A percentile compares a stretch with the other conserved stretches of the same genome.
Evolutionary conservation across 192 early-diverging fungal genomes (phyloP).

Genomic region (Dispira parvispora): DNA sequence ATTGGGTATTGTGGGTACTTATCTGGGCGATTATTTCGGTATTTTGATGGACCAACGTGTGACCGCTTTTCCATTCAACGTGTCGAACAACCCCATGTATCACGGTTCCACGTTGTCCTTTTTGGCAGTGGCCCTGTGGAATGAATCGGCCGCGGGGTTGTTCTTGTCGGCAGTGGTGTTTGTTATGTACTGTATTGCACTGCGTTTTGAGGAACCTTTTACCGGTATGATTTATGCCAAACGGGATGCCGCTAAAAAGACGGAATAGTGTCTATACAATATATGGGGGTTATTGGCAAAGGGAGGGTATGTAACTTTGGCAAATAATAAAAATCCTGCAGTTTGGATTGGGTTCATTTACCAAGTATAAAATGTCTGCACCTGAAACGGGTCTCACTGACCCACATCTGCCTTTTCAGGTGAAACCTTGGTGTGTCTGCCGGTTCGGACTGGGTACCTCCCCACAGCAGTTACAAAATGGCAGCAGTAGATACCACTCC

Average conservation of each 20-base stretch:
- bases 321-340: no score
- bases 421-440: no score
- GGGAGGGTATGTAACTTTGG: no score
- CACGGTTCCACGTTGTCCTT: slow-evolving; percentile 77
- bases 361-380: no score
- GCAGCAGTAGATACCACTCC: no score
- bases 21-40: slow-evolving; percentile 90
- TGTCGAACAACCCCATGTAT: slow-evolving; percentile 91
- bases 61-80: slow-evolving; percentile 83
- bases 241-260: slow-evolving; percentile 21
- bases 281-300: no score
- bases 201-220: slow-evolving; percentile 70
- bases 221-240: slow-evolving; percentile 64
- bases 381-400: no score
- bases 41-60: slow-evolving; percentile 76
- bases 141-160: slow-evolving; percentile 50
- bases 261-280: neutral
- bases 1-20: slow-evolving; percentile 80
- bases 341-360: no score
- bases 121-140: slow-evolving; percentile 67
- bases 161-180: slow-evolving; percentile 48
- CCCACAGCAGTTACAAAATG: no score
- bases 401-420: no score
- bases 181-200: slow-evolving; percentile 57
- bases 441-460: no score